These are phyloP conservation scores for Pythium monospermum DNA, from an alignment of 352 stramenopile species.

Conservation along the genomic window DNA sequence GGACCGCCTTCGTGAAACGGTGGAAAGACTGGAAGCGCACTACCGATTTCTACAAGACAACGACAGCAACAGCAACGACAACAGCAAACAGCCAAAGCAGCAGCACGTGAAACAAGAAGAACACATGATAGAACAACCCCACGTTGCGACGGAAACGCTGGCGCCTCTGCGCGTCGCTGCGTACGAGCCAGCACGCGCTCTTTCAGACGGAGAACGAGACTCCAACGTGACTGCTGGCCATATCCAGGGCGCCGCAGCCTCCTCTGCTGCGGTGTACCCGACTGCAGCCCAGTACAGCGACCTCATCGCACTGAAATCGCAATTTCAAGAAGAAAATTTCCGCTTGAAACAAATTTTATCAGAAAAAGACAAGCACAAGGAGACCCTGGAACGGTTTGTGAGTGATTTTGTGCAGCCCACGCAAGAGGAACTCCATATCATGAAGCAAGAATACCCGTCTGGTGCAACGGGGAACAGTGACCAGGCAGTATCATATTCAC, in stretches of 20 bases:
- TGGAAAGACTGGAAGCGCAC: slow-evolving; percentile 36
- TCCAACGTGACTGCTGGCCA: not conserved
- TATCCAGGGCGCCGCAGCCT: not conserved
- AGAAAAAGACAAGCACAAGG: slow-evolving; percentile 30
- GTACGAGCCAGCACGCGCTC: too few species aligned
- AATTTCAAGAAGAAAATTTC: slow-evolving; percentile 27
- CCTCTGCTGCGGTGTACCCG: not conserved
- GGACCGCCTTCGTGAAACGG: slow-evolving; percentile 36
- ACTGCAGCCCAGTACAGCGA: slow-evolving; percentile 28
- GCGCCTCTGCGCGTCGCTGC: not conserved
- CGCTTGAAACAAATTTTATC: slow-evolving; percentile 26
- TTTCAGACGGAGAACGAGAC: not conserved
- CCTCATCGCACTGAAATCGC: slow-evolving; percentile 28
- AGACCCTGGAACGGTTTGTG: slow-evolving; percentile 29
- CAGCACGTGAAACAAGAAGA: not conserved
- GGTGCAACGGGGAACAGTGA: too few species aligned
- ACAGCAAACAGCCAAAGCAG: too few species aligned
- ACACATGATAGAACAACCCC: not conserved
- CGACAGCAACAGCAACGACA: not conserved
- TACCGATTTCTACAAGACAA: slow-evolving; percentile 19
- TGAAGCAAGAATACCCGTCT: slow-evolving; percentile 5
- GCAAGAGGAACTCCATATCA: slow-evolving; percentile 8
- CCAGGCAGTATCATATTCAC: too few species aligned
- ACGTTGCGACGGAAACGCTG: not conserved
- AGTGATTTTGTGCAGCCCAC: slow-evolving; percentile 19